Base-by-base conservation (phyloP, 2,329 filamentous ascomycete genomes). In the Diaporthe citri region DNA sequence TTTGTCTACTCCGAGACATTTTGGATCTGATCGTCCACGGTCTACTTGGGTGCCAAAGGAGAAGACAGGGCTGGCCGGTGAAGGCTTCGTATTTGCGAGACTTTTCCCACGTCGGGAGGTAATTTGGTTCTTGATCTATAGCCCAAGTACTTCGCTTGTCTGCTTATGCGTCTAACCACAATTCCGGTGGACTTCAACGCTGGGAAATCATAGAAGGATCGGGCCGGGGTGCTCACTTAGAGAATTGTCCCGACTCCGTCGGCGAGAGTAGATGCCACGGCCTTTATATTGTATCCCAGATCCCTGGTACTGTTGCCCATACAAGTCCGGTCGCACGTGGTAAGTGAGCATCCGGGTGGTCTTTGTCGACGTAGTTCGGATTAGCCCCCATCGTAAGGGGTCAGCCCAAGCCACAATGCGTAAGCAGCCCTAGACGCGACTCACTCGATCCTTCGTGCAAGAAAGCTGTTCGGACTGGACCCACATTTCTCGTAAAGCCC, bases 361-460 rank as follows among this genome's bases (percentile, higher is more conserved):
- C n/a, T 69, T 69, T 55, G 48, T 69, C 7, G 46, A 55, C 34
- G 22, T 15, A 22, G n/a, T 28, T 69, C 48, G 48, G 48, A 15
- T 36, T 41, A 31, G 48, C 8, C 48, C 64, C 64, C 36, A 3
- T 41, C 15, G n/a, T 28, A 62, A 34, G 48, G 48, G 12, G 48
- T 52, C 36, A 51, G 62, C 28, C 64, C 64, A 69, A 69, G 64
- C 64, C 64, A 69, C 64, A 69, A 31, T 41, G n/a, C 64, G 64
- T 69, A 69, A 55, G 52, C 64, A 22, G 9, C n/a, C 31, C 17
- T 25, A 22, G 20, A n/a, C 31, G n/a, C 46, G 46, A 55, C 46
- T 28, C 22, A 25, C 64, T 52, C 20, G 5, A 52, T 69, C 64
- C 64, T 69, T 69, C 64, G 64, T 13, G 34, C 22, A 17, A 69